A percentile compares a stretch with the other conserved stretches of the same genome.
phyloP scores from a whole-genome alignment of 306 rosid species.

The apple (Malus domestica) region DNA sequence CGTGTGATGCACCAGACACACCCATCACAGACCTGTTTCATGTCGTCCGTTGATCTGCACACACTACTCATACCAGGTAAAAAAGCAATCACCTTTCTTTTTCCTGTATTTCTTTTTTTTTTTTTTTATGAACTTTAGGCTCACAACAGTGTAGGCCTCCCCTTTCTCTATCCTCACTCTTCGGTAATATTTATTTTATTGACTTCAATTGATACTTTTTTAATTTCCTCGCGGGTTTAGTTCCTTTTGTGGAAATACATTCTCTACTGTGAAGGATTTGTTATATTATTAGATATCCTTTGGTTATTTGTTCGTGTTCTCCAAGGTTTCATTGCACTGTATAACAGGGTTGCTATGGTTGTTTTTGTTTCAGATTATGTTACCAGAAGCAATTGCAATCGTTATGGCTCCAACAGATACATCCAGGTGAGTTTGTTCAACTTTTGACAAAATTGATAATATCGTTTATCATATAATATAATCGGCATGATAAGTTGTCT shows the following conservation, averaged over 20 bases:
- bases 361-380: slow-evolving; percentile 66
- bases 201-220: not conserved
- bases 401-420: slow-evolving; percentile 99
- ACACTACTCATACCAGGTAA: slow-evolving; percentile 99
- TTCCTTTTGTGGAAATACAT: not conserved
- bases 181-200: not conserved
- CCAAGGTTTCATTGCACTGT: not conserved
- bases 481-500: slow-evolving; percentile 15
- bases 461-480: not conserved
- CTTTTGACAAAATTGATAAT: not conserved
- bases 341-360: slow-evolving; percentile 1
- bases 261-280: not conserved
- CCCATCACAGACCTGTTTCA: slow-evolving; percentile 98
- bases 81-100: slow-evolving; percentile 4
- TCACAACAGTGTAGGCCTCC: not conserved
- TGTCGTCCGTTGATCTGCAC: slow-evolving; percentile 98
- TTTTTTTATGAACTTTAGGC: not conserved
- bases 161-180: not conserved
- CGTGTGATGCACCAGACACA: slow-evolving; percentile 63
- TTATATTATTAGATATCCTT: not conserved
- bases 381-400: slow-evolving; percentile 96
- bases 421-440: slow-evolving; percentile 41
- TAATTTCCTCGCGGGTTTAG: not conserved
- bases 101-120: not conserved
- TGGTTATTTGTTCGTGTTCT: not conserved